Conservation (phyloP, 805 yeast species). For the Tetrapisispora taiwanensis region DNA sequence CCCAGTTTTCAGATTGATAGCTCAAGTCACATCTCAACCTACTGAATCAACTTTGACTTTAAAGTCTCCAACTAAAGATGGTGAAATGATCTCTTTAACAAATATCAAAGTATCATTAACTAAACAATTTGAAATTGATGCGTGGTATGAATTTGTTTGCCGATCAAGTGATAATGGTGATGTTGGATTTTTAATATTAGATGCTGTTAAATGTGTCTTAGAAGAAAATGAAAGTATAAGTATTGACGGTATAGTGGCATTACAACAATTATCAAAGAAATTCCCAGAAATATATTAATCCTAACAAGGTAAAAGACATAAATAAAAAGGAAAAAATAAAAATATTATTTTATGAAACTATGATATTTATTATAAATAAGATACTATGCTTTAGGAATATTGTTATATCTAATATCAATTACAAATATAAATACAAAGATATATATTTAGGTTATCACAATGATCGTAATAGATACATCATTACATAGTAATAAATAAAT, state of each 20-base stretch:
- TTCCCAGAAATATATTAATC: slow-evolving; percentile 25
- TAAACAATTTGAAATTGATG: slow-evolving; percentile 18
- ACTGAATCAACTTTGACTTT: slow-evolving; percentile 20
- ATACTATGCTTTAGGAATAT: too few species aligned
- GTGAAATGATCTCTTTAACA: slow-evolving; percentile 21
- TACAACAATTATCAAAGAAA: slow-evolving; percentile 21
- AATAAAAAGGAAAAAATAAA: too few species aligned
- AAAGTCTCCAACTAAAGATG: slow-evolving; percentile 20
- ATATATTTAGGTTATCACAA: too few species aligned
- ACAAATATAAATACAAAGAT: too few species aligned
- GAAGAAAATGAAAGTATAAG: slow-evolving; percentile 23
- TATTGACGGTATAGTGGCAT: slow-evolving; percentile 25
- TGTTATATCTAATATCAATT: too few species aligned
- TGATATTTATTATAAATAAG: too few species aligned
- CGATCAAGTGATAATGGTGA: slow-evolving; percentile 28
- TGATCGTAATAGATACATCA: background rate
- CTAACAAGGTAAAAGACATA: background rate
- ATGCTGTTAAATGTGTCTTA: slow-evolving; percentile 23
- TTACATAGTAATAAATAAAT: background rate
- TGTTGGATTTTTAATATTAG: slow-evolving; percentile 25
- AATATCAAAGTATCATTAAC: slow-evolving; percentile 21
- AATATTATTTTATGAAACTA: background rate
- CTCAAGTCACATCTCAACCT: slow-evolving; percentile 26
- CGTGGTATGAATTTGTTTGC: slow-evolving; percentile 30
- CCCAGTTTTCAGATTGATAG: slow-evolving; percentile 27